Base-by-base conservation (phyloP, 495 filamentous ascomycete genomes). In the Corynascus novoguineensis region DNA sequence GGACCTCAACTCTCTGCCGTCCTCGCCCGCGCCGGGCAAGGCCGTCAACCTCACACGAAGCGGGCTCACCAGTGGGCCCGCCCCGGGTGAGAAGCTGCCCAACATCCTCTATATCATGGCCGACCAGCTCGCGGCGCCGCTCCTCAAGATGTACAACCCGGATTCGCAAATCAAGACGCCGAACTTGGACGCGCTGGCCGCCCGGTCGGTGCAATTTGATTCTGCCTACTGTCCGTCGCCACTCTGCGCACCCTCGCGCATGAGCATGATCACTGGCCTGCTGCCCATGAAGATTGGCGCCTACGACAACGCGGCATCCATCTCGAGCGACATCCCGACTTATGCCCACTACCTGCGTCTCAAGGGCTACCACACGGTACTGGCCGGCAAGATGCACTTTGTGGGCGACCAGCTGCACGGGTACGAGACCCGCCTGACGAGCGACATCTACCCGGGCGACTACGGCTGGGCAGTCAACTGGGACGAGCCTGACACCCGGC, bases 361-460 rank as follows among this genome's bases (percentile, higher is more conserved):
- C 15, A 81, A 86, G 64, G 88, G 87, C 42, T 96, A 96, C 64
- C 86, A 95, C 71, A 93, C 90, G n/a, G 85, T 84, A 5, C 73
- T 96, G 59, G 88, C 90, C 0, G 90, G 90, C 52, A 96, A 96
- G 78, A 96, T 96, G 90, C 90, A 96, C 68, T 96, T 96, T 70
- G 88, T 91, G 55, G 90, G 90, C 44, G 90, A 96, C 64, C 90
- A 96, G 73, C 77, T 95, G 50, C 90, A 96, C 70, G 90, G 90
- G 31, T 96, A 90, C 64, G 90, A 96, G 73, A 83, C 86, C 63
- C 80, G 90, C 52, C 76, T 96, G 61, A 96, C 90, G n/a, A 85
- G 82, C 57, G 90, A 96, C 68, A 95, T 96, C 63, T 96, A 96
- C 68, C 90, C 90, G 3, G 90, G 86, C 40, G 90, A 96, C 64